Percentiles rank a stretch among this genome's conserved stretches.
Conservation (phyloP, 164 flowering plant species). For the Santalum album region DNA sequence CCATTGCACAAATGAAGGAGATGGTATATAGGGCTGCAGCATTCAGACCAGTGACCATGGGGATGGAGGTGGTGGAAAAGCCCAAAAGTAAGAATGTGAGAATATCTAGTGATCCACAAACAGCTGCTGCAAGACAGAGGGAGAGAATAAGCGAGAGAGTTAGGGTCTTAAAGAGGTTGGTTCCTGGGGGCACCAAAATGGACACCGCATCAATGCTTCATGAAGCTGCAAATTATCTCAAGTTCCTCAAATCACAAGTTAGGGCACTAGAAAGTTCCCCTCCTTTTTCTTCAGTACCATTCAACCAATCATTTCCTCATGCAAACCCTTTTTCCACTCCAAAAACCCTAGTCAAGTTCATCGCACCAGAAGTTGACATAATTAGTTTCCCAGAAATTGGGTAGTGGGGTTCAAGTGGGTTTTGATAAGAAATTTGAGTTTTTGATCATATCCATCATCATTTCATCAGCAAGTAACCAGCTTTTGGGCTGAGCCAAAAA, state of each 20-base stretch:
- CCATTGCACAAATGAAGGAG: constrained; percentile 87
- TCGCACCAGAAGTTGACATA: constrained; percentile 8
- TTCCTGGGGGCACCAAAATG: constrained; percentile 96
- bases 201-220: constrained; percentile 99
- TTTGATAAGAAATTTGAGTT: neutral
- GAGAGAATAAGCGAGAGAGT: constrained; percentile 91
- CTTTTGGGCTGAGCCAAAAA: too few relatives aligned
- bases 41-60: constrained; percentile 74
- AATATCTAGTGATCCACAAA: constrained; percentile 89
- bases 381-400: neutral
- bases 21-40: constrained; percentile 87
- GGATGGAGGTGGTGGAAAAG: constrained; percentile 58
- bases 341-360: constrained; percentile 25
- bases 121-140: constrained; percentile 91
- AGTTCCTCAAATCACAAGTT: constrained; percentile 78
- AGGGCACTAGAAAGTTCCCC: constrained; percentile 44
- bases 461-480: constrained; percentile 7
- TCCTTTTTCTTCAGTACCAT: constrained; percentile 30
- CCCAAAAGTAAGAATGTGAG: constrained; percentile 85
- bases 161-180: constrained; percentile 75
- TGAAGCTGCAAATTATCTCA: constrained; percentile 95
- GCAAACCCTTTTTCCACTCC: constrained; percentile 27
- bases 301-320: too few relatives aligned
- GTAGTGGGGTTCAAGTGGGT: neutral
- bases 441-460: constrained; percentile 14